Conservation (phyloP, 345 rosid species). For the Gossypium stocksii region DNA sequence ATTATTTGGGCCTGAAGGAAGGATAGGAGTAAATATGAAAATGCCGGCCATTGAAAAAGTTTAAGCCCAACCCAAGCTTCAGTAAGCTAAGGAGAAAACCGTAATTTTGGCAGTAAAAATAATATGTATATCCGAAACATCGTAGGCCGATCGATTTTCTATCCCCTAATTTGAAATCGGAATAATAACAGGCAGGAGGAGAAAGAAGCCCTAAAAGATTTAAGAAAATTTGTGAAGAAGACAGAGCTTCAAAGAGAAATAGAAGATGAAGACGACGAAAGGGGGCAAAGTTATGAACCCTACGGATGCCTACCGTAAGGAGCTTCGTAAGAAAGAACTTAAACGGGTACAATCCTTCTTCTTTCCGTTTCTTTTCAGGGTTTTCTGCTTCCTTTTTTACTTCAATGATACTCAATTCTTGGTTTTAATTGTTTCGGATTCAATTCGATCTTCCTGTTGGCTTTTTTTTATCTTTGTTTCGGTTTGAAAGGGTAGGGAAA, state of each 20-base stretch:
- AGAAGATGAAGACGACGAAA: conserved; percentile 92
- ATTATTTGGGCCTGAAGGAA: no score
- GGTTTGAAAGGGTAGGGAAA: background rate
- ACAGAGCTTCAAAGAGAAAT: background rate
- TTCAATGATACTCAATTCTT: background rate
- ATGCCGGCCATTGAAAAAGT: no score
- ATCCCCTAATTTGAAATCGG: background rate
- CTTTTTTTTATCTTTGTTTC: background rate
- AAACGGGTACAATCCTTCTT: conserved; percentile 51
- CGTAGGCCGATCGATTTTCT: no score
- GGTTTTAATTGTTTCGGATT: background rate
- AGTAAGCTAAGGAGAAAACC: no score
- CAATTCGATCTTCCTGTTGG: background rate
- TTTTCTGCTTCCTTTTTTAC: background rate
- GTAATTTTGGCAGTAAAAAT: no score
- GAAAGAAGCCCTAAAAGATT: background rate
- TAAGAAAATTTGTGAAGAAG: background rate
- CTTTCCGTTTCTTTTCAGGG: background rate
- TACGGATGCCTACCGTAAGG: conserved; percentile 96
- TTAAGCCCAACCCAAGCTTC: no score
- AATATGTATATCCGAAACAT: no score
- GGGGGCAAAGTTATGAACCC: conserved; percentile 99
- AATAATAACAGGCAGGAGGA: background rate
- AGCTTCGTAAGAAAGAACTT: conserved; percentile 88
- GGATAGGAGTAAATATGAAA: no score